Evolutionary conservation across 768 basidiomycete genomes (phyloP).

Genomic region (Naganishia onofrii): DNA sequence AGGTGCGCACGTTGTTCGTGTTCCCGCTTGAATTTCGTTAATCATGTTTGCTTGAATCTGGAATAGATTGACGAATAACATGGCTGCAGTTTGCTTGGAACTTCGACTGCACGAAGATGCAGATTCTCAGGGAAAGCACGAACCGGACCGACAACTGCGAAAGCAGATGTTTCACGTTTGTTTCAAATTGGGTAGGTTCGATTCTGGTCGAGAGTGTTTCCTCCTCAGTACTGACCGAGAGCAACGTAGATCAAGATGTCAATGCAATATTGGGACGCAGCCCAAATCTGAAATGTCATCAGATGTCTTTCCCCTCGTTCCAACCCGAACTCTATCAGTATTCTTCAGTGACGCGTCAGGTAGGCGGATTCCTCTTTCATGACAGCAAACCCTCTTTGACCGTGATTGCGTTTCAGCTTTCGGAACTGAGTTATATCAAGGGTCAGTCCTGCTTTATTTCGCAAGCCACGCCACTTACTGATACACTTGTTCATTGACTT

Average conservation of each 20-base stretch:
- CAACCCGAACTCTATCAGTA: too few relatives aligned
- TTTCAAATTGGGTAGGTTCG: slow-evolving; percentile 10
- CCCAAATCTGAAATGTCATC: neutral
- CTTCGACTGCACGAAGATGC: neutral
- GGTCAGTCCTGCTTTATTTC: neutral
- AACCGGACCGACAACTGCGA: neutral
- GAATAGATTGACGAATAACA: slow-evolving; percentile 3
- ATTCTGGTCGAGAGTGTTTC: neutral
- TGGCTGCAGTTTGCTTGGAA: slow-evolving; percentile 1
- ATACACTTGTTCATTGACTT: neutral
- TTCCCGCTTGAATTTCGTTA: neutral
- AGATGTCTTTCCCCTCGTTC: neutral
- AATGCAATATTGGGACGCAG: slow-evolving; percentile 5
- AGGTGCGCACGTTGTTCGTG: neutral
- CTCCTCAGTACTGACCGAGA: neutral
- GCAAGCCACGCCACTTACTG: neutral
- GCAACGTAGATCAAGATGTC: neutral
- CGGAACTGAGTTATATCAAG: slow-evolving; percentile 10
- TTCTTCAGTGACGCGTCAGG: neutral
- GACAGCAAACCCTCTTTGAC: neutral
- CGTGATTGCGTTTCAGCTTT: slow-evolving; percentile 7
- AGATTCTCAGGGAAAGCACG: neutral
- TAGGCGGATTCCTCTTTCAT: neutral
- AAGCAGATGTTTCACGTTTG: slow-evolving; percentile 13
- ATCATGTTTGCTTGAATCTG: neutral